phyloP scores from a whole-genome alignment of 1,284 basidiomycete genomes.

The Laetiporus sulphureus region DNA sequence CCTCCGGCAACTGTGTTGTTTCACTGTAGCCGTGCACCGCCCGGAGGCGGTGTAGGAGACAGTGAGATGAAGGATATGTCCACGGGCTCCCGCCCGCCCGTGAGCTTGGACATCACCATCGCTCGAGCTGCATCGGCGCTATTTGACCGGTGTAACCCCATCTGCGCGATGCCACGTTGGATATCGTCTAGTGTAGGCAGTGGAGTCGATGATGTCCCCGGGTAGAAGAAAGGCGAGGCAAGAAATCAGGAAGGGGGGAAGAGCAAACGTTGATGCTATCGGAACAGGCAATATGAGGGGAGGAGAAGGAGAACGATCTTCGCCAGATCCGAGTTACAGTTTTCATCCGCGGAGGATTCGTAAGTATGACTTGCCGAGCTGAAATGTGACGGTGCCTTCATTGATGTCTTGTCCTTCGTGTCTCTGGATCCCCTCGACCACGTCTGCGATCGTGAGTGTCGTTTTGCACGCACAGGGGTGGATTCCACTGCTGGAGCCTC shows the following conservation, averaged over 20 bases:
- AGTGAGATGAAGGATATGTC: slow-evolving; percentile 31
- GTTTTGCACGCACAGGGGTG: slow-evolving; percentile 34
- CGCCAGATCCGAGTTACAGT: slow-evolving; percentile 27
- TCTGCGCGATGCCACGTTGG: slow-evolving; percentile 34
- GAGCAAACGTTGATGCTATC: slow-evolving; percentile 52
- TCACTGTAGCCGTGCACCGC: slow-evolving; percentile 44
- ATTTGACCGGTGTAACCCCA: slow-evolving; percentile 66
- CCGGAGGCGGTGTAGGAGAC: slow-evolving; percentile 43
- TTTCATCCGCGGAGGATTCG: slow-evolving; percentile 70
- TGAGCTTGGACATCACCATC: slow-evolving; percentile 71
- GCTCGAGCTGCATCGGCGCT: slow-evolving; percentile 60
- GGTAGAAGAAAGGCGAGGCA: slow-evolving; percentile 39
- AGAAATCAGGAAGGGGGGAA: slow-evolving; percentile 49
- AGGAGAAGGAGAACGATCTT: slow-evolving; percentile 38
- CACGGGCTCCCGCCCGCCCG: slow-evolving; percentile 53
- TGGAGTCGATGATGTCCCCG: slow-evolving; percentile 59
- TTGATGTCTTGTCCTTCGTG: slow-evolving; percentile 45
- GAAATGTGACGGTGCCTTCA: slow-evolving; percentile 35
- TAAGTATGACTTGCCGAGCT: slow-evolving; percentile 28
- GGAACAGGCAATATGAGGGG: slow-evolving; percentile 57
- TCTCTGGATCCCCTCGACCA: slow-evolving; percentile 71
- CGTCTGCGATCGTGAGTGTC: slow-evolving; percentile 69
- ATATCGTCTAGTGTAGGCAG: slow-evolving; percentile 69
- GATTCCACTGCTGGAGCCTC: slow-evolving; percentile 23
- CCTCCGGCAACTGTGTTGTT: slow-evolving; percentile 78